Base-by-base conservation (phyloP, 2,329 filamentous ascomycete genomes). In the Alternaria solani region DNA sequence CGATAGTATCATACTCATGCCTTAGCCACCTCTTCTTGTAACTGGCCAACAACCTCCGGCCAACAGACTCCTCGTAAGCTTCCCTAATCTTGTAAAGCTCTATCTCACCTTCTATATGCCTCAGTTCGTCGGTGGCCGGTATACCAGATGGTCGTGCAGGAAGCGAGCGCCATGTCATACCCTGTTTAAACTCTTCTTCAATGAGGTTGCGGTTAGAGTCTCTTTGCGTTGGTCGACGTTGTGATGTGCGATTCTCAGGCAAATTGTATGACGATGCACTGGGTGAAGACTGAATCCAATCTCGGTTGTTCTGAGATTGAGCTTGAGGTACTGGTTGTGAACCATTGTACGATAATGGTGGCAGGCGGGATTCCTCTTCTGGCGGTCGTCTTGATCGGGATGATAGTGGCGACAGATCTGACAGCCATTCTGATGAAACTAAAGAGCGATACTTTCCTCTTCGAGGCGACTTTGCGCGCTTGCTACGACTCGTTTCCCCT, bases 71-170 rank as follows among this genome's bases (percentile, higher is more conserved):
- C 12, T 57, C 55, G n/a, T 46, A 57, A 20, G 26, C 18, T 6
- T 39, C 55, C 20, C 47, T 28, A 12, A 57, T 39, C 30, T 20
- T 51, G 26, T 39, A 44, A 14, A 57, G 30, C 1, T 34, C 55
- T 7, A 39, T 46, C 28, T 57, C 47, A 0, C 39, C 25, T 4
- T 52, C 47, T 14, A 57, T 44, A 16, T 30, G 12, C 16, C 11
- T 28, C 7, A 46, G 16, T 7, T 44, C 26, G 1, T 57, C 39
- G 4, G 51, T 26, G 4, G 1, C 4, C 0, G 47, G 23, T 12
- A 11, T 12, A 23, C 14, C n/a, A 3, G n/a, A 20, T n/a, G 48
- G 47, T 34, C n/a, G 43, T 28, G 16, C 20, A 7, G 30, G 30
- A 25, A 23, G 25, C 2, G 20, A 20, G 4, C 38, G 9, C 25